phyloP scores from a whole-genome alignment of 331 rosid genomes.

The Cydonia oblonga region DNA sequence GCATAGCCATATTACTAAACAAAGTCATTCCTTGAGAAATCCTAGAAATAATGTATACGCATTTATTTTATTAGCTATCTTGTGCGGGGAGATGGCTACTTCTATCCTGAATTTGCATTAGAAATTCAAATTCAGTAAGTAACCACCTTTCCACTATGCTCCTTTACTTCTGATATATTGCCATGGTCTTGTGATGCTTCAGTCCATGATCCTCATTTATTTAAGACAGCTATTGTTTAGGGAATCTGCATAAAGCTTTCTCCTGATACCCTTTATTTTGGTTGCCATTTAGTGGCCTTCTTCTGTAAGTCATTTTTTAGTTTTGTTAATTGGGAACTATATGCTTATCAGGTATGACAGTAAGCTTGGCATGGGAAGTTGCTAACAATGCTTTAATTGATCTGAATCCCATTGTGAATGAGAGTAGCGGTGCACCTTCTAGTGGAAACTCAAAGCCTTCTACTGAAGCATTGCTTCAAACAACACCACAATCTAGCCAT shows the following conservation, averaged over 20 bases:
- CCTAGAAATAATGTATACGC: not conserved
- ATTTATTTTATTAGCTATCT: not conserved
- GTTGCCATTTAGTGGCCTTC: not conserved
- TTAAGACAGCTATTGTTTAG: not conserved
- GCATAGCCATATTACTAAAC: not conserved
- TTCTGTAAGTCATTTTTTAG: not conserved
- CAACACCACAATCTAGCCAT: conserved; percentile 22
- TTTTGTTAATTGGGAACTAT: conserved; percentile 16
- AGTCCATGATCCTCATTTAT: no score
- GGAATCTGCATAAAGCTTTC: not conserved
- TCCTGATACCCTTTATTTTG: not conserved
- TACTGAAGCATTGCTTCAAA: conserved; percentile 15
- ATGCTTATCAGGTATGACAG: conserved; percentile 65
- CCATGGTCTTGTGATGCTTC: not conserved
- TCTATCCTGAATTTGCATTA: not conserved
- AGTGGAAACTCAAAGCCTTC: conserved; percentile 28
- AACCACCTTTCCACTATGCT: not conserved
- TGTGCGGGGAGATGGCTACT: not conserved
- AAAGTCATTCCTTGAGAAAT: not conserved
- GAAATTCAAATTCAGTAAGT: not conserved
- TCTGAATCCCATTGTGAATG: conserved; percentile 37
- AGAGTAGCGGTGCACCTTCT: conserved; percentile 18
- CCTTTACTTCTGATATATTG: not conserved
- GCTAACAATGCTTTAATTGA: conserved; percentile 48
- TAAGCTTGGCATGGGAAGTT: conserved; percentile 54